Base-by-base conservation (phyloP, 2,329 filamentous ascomycete species). In the Pestalotiopsis sp. region DNA sequence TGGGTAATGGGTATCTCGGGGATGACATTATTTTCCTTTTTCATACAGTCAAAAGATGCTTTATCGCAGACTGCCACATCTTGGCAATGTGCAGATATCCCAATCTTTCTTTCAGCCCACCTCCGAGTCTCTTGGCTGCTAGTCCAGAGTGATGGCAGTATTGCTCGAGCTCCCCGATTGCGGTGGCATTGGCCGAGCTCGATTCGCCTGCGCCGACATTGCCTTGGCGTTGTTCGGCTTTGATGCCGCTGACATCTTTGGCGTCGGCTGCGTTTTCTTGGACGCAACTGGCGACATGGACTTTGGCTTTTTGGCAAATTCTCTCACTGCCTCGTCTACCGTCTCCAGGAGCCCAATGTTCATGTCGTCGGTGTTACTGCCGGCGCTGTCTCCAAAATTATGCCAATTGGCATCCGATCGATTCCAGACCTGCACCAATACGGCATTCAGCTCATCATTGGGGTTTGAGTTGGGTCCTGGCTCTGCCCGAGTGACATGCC, bases 401-500 rank as follows among this genome's bases (percentile, higher is more conserved):
- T 73, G 72, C 77, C 78, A 80, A 11, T 69, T 65, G 41, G 68
- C 73, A 23, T 71, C 72, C 31, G 76, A 72, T 5, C 74, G 74
- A 27, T 67, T 69, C 74, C 76, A 79, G 11, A 79, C 73, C 66
- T 72, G 78, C 67, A 70, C 73, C 66, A 75, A 71, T 11, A 68
- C 69, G 61, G 74, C 73, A 39, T 74, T 75, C 49, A 78, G 76
- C 23, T 76, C 77, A 39, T 79, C 77, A 13, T 77, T 73, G 14
- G 75, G 75, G 4, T 72, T 69, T 61, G 71, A 70, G 23, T 59
- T 52, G 36, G 65, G 14, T 11, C 74, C 75, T 0, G 70, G 20
- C 65, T 80, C 77, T 11, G 75, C 71, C 4, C 83, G 83, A 71
- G 78, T 80, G 3, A 89, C 76, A 68, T 85, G 83, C 87, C 87